Conservation (phyloP, 2,329 filamentous ascomycete species). For the Pseudopyricularia cyperi region DNA sequence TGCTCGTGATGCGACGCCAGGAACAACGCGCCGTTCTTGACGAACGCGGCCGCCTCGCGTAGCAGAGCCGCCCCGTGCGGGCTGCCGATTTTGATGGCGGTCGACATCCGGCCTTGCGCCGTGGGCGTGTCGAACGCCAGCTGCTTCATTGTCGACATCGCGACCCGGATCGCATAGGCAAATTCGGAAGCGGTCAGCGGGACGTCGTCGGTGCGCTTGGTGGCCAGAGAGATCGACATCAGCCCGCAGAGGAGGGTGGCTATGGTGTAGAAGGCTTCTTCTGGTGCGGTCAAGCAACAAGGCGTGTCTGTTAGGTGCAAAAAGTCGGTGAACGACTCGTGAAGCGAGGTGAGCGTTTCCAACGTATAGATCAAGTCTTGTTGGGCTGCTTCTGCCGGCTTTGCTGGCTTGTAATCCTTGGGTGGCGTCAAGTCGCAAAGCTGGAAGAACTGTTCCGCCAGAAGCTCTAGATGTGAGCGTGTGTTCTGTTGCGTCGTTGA, state of each 20-base stretch:
- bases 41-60: constrained; percentile 20
- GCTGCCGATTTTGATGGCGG: constrained; percentile 12
- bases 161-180: not conserved
- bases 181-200: not conserved
- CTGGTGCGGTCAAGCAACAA: constrained; percentile 23
- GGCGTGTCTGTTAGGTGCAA: constrained; percentile 14
- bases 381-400: constrained; percentile 20
- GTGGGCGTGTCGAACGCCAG: not conserved
- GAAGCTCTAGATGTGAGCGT: constrained; percentile 33
- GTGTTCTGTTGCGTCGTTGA: constrained; percentile 22
- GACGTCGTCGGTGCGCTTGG: constrained; percentile 4
- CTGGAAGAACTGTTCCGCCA: constrained; percentile 39
- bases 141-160: not conserved
- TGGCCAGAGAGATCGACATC: constrained; percentile 10
- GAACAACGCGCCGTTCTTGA: constrained; percentile 18
- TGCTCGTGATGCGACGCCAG: constrained; percentile 17
- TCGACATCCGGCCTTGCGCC: not conserved
- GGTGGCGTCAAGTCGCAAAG: constrained; percentile 33
- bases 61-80: constrained; percentile 22
- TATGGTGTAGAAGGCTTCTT: constrained; percentile 29
- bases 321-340: constrained; percentile 26
- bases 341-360: constrained; percentile 27
- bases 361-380: constrained; percentile 30
- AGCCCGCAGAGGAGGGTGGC: constrained; percentile 24
- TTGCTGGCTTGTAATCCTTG: constrained; percentile 34